These are phyloP conservation scores for Cyanidioschyzon merolae DNA, from an alignment of 23 red algal genomes.

Conservation along the genomic window DNA sequence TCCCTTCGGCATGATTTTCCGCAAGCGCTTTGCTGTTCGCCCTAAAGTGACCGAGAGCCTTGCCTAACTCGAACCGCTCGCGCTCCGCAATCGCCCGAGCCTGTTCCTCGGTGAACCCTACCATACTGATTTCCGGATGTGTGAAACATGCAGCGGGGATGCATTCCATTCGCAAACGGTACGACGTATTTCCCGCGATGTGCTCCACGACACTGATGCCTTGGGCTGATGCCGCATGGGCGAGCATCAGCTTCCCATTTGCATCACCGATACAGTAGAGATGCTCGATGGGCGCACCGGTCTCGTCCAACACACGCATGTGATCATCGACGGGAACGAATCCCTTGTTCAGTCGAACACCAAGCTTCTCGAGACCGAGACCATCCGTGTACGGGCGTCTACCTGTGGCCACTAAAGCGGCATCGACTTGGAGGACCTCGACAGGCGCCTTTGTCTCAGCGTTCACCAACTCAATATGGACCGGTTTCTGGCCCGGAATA, in stretches of 20 bases:
- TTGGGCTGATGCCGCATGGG: slow-evolving; percentile 92
- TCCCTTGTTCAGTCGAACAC: slow-evolving; percentile 53
- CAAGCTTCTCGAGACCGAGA: slow-evolving; percentile 53
- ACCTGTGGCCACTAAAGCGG: slow-evolving; percentile 85
- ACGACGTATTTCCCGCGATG: slow-evolving; percentile 47
- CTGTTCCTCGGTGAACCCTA: slow-evolving; percentile 69
- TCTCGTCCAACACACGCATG: slow-evolving; percentile 73
- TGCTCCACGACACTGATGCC: slow-evolving; percentile 88
- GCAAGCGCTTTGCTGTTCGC: slow-evolving; percentile 97
- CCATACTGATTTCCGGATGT: slow-evolving; percentile 90
- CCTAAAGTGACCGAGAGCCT: slow-evolving; percentile 72
- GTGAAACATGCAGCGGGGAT: slow-evolving; percentile 98
- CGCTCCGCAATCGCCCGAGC: slow-evolving; percentile 58
- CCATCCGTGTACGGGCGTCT: slow-evolving; percentile 69
- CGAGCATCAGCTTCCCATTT: slow-evolving; percentile 99
- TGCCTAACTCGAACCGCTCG: slow-evolving; percentile 79
- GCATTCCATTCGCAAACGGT: slow-evolving; percentile 55
- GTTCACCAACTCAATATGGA: slow-evolving; percentile 75
- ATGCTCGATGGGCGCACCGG: slow-evolving; percentile 43
- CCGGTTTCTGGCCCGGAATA: slow-evolving; percentile 47
- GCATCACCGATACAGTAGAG: slow-evolving; percentile 90
- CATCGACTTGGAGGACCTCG: slow-evolving; percentile 73
- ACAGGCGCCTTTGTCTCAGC: slow-evolving; percentile 44
- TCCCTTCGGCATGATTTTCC: slow-evolving; percentile 89
- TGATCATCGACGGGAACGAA: slow-evolving; percentile 93